These are phyloP conservation scores for Yamadazyma sp. DNA, from an alignment of 1,139 yeast genomes.

Conservation along the genomic window DNA sequence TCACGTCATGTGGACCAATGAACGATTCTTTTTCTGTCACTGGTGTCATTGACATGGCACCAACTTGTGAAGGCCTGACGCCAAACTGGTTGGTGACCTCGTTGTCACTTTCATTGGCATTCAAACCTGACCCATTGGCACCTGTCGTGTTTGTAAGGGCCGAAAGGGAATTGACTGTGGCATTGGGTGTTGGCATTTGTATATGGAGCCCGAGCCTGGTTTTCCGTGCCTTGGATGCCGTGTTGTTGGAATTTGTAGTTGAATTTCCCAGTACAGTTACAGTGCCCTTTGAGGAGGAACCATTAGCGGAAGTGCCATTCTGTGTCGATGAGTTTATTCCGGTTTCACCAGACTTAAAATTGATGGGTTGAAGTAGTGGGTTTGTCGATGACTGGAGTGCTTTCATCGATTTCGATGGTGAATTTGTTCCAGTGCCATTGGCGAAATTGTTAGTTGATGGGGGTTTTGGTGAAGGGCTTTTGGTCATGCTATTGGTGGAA, in stretches of 20 bases:
- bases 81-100: constrained; percentile 66
- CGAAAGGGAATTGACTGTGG: constrained; percentile 30
- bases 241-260: not conserved
- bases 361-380: constrained; percentile 62
- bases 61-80: constrained; percentile 52
- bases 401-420: constrained; percentile 57
- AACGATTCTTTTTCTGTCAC: constrained; percentile 56
- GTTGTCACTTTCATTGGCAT: constrained; percentile 15
- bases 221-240: constrained; percentile 19
- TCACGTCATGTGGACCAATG: constrained; percentile 9
- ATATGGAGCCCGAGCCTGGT: constrained; percentile 41
- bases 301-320: not conserved
- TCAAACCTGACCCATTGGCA: constrained; percentile 19
- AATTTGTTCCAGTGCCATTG: constrained; percentile 23
- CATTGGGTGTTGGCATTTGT: constrained; percentile 51
- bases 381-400: constrained; percentile 46
- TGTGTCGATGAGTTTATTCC: not conserved
- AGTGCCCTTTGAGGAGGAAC: not conserved
- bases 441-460: constrained; percentile 25
- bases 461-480: constrained; percentile 45
- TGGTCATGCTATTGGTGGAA: constrained; percentile 18
- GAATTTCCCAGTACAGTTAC: not conserved
- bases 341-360: constrained; percentile 34
- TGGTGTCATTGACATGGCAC: constrained; percentile 70
- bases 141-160: constrained; percentile 29